phyloP scores from a whole-genome alignment of 1,284 basidiomycete genomes.

The Singerocomus inundabilis region DNA sequence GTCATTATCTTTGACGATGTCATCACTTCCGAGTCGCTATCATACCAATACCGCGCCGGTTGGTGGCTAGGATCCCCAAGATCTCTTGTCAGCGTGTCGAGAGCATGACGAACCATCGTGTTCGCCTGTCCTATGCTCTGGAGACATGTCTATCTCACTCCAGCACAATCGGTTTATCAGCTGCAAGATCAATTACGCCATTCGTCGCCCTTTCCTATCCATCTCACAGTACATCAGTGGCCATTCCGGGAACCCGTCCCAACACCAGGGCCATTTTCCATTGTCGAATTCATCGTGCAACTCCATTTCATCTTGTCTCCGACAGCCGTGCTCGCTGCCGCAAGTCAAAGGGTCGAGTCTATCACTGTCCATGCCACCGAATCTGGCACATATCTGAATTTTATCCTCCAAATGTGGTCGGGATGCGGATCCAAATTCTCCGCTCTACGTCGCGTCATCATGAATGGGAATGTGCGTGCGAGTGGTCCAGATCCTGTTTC shows the following conservation, averaged over 20 bases:
- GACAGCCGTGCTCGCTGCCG: background rate
- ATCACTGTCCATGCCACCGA: conserved; percentile 17
- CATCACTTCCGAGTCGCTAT: conserved; percentile 10
- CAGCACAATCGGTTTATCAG: conserved; percentile 7
- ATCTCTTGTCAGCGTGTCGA: conserved; percentile 17
- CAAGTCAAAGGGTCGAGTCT: conserved; percentile 15
- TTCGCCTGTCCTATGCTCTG: conserved; percentile 22
- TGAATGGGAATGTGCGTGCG: conserved; percentile 18
- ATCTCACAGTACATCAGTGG: conserved; percentile 21
- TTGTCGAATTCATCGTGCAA: conserved; percentile 15
- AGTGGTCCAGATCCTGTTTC: conserved; percentile 23
- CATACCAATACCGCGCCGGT: background rate
- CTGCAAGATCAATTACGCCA: conserved; percentile 20
- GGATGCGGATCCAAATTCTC: conserved; percentile 13
- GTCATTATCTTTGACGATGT: conserved; percentile 22
- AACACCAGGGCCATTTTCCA: conserved; percentile 9
- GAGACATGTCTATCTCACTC: conserved; percentile 20
- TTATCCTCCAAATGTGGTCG: conserved; percentile 19
- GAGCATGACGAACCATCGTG: conserved; percentile 12
- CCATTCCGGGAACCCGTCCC: conserved; percentile 13
- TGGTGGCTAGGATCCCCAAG: conserved; percentile 10
- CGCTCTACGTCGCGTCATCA: conserved; percentile 2
- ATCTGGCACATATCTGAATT: conserved; percentile 17
- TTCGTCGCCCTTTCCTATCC: conserved; percentile 16
- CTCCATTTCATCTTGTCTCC: conserved; percentile 18